phyloP scores from a whole-genome alignment of 441 rosid species.

The Hypseocharis bilobata region DNA sequence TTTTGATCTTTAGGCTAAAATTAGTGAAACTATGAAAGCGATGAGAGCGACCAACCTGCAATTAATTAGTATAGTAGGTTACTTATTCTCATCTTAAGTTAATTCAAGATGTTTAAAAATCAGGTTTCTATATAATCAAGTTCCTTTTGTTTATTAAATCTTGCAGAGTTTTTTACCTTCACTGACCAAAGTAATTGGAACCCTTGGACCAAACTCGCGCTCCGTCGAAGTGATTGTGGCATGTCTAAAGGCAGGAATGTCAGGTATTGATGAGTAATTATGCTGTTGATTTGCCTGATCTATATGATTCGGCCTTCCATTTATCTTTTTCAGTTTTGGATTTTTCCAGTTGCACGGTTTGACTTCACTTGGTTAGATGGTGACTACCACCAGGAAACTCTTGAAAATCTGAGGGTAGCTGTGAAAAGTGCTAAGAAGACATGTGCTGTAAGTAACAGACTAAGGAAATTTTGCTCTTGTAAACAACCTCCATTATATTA shows the following conservation, averaged over 20 bases:
- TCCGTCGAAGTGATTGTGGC: constrained; percentile 22
- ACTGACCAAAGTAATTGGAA: constrained; percentile 21
- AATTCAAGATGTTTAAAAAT: background rate
- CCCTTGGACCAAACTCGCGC: constrained; percentile 25
- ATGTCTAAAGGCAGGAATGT: constrained; percentile 26
- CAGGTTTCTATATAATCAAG: background rate
- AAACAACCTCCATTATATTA: background rate
- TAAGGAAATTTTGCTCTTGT: background rate
- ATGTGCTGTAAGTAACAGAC: constrained; percentile 21
- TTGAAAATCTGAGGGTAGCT: constrained; percentile 23
- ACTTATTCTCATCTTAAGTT: background rate
- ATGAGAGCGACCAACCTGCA: background rate
- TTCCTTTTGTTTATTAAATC: background rate
- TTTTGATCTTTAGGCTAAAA: background rate
- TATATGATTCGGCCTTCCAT: background rate
- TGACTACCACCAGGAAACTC: constrained; percentile 30
- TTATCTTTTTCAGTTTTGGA: background rate
- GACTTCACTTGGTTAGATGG: constrained; percentile 28
- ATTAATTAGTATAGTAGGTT: background rate
- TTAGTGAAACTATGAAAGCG: background rate
- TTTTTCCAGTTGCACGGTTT: constrained; percentile 21
- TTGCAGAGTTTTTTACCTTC: constrained; percentile 12
- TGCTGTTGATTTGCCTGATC: background rate
- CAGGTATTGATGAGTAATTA: constrained; percentile 3
- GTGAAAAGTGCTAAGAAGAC: constrained; percentile 24